Evolutionary conservation across 192 early-diverging fungal species (phyloP), one percentile per base, ranked within the genome.

Genomic region (Linnemannia elongata): DNA sequence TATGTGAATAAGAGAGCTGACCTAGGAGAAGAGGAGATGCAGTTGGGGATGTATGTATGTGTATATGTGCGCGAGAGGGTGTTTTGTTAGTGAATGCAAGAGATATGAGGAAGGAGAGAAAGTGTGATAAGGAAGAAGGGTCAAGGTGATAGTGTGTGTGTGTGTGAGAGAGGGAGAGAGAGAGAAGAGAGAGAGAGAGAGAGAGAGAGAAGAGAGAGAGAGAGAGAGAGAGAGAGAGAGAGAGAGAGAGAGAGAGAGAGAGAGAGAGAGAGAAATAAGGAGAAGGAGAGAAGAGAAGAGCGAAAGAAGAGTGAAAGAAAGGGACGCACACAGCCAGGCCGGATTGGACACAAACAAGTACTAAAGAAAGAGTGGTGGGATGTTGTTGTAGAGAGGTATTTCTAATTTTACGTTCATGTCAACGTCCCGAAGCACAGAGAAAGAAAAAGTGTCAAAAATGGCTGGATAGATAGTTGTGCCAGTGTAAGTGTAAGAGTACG

Each of bases 151-250:
- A n/a, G n/a, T n/a, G n/a, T n/a, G n/a, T n/a, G n/a, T n/a, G n/a
- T n/a, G n/a, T n/a, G 24, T 27, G 17, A 39, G 38, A 69, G 18
- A 69, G 12, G 15, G 15, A 10, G 33, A 36, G 17, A 18, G 68
- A 69, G 38, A 69, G 30, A 20, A 22, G 45, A n/a, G 38, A 24
- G 68, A 78, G 49, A 70, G 41, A n/a, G n/a, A 78, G 54, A 52
- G 54, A 52, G 33, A 35, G 27, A 22, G 41, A 47, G 38, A 71
- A 52, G 70, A 78, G 49, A 52, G 27, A 70, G 27, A 78, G 27
- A 78, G 0, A 22, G 41, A 24, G 15, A 20, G n/a, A n/a, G n/a
- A n/a, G n/a, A n/a, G n/a, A n/a, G n/a, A n/a, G n/a, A n/a, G n/a
- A n/a, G n/a, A n/a, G n/a, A 22, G 30, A 33, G 30, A 66, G 27